Evolutionary conservation across 257 asterid genomes (phyloP).

Genomic region (Petunia axillaris): DNA sequence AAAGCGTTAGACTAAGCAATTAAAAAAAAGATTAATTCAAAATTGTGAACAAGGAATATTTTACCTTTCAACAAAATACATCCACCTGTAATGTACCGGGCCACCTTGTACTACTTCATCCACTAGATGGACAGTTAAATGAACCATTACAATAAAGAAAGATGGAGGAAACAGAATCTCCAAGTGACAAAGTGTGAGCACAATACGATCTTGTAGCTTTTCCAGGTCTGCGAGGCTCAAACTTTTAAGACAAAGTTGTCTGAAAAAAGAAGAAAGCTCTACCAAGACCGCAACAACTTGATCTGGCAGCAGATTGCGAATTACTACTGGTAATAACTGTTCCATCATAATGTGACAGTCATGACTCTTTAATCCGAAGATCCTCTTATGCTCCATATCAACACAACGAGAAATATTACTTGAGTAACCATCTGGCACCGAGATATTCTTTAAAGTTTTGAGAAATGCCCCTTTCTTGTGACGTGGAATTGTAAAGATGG

Average conservation of each 20-base stretch:
- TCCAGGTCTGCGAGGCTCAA: not conserved
- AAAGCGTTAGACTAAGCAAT: too few species aligned
- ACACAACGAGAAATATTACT: slow-evolving; percentile 15
- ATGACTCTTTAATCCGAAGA: not conserved
- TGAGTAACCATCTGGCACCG: not conserved
- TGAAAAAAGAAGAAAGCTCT: not conserved
- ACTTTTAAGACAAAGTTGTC: too few species aligned
- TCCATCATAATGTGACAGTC: slow-evolving; percentile 1
- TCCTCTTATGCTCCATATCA: not conserved
- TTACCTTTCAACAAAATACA: not conserved
- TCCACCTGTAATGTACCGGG: not conserved
- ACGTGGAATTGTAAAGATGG: not conserved
- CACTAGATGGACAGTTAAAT: not conserved
- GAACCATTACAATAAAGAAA: too few species aligned
- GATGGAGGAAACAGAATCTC: not conserved
- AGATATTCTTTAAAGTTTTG: not conserved
- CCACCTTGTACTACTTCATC: not conserved
- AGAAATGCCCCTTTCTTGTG: not conserved
- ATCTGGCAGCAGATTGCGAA: not conserved
- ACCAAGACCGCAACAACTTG: not conserved
- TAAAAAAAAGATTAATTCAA: too few species aligned
- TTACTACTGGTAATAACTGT: not conserved
- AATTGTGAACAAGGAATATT: not conserved
- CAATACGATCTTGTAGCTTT: not conserved
- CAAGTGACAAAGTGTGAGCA: not conserved